Evolutionary conservation across 139 green algal species (phyloP), one percentile per base, ranked within the genome.

Genomic region (Chlorella sp.): DNA sequence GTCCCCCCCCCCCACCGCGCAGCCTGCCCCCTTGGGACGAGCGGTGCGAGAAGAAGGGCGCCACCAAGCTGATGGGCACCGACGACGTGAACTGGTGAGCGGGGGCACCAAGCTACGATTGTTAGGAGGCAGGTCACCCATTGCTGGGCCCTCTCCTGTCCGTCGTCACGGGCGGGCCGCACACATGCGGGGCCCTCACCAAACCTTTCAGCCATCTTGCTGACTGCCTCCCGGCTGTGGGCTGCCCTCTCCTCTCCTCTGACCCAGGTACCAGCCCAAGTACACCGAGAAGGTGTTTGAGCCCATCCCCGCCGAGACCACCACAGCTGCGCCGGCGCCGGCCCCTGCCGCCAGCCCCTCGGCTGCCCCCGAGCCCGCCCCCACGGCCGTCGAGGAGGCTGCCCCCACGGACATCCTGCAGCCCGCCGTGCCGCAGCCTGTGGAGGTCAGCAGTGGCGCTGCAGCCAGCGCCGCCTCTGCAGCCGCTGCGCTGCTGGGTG

Each of bases 11-110:
- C 11, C 73, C 44, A 30, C 0, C 43, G 43, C 43, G 58, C 76
- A 82, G 76, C 54, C 43, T 82, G 22, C 76, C 76, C 34, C 76
- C 76, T 3, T 82, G 76, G 76, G 76, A 82, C 54, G 58, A 54
- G 36, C 76, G 76, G 40, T 82, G 76, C 76, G 76, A 82, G 54
- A 82, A 82, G 76, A 70, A 38, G 64, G 28, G 64, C 6, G 64
- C 32, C 64, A 24, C 32, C 32, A 70, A 24, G 64, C 51, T 60
- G 51, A 60, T 24, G 64, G 64, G 64, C 20, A 32, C 64, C 41
- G 64, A 34, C 64, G n/a, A 36, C 64, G 32, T 70, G 64, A 34
- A 40, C 32, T 70, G 26, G 64, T 70, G 17, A 60, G 51, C 24
- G 51, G 51, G 51, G n/a, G n/a, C n/a, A n/a, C n/a, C n/a, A n/a